Evolutionary conservation across 495 filamentous ascomycete species (phyloP), one percentile per base, ranked within the genome.

Genomic region (Chaetomium fimeti): DNA sequence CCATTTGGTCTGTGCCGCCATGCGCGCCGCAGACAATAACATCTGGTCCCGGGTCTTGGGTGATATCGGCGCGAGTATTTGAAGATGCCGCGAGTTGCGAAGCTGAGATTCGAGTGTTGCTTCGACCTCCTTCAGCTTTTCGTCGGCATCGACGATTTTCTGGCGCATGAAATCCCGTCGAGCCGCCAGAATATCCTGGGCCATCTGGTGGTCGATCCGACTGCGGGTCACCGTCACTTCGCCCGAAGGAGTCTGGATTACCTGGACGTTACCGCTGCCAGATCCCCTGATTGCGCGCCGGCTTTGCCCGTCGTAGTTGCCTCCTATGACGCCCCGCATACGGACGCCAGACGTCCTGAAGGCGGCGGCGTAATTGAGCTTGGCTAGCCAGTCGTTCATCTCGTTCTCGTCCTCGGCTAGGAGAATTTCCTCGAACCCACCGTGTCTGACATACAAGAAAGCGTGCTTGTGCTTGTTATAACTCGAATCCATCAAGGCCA

Each of bases 391-490:
- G 70, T 99, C 94, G 71, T 97, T 95, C 85, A 96, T 91, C 58
- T 98, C 95, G 4, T 79, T 77, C 65, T 98, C 95, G 32, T 83
- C 89, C 65, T 95, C 90, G 4, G 94, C 93, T 24, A 99, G 81
- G 60, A 99, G 90, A 15, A 90, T 87, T 72, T 99, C 94, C 71
- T 98, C 93, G 20, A 95, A 78, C 0, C 91, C 89, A 58, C 91
- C 91, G 62, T 92, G 91, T n/a, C 91, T 83, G 51, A 96, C 89
- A 67, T 97, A 92, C 6, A 92, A 81, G 72, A 99, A 96, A 0
- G 95, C 91, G 73, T 98, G 83, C 74, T 98, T 99, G 75, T 99
- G 94, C 74, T 95, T 97, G 73, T 87, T 96, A 73, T 99, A 99
- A 42, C 78, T 88, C 16, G 84, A 80, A 73, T 99, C 94, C 62